phyloP scores from a whole-genome alignment of 345 rosid species.

The Citrus inodora region DNA sequence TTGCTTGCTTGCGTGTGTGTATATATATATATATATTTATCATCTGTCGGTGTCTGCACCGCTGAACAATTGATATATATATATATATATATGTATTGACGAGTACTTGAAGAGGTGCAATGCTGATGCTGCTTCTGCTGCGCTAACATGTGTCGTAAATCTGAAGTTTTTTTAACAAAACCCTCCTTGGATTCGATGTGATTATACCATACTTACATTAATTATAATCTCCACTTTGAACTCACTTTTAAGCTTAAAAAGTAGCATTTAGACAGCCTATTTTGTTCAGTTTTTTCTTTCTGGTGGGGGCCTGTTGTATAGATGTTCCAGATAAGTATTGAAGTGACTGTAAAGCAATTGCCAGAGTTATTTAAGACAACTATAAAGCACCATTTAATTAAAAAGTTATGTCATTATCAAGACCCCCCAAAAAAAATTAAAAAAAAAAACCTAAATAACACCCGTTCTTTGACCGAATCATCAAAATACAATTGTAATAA shows the following conservation, averaged over 20 bases:
- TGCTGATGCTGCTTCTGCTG: no score
- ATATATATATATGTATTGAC: no score
- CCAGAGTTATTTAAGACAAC: neutral
- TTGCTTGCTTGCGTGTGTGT: fast-evolving
- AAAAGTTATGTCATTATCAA: neutral
- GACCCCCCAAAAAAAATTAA: no score
- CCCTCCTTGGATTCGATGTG: neutral
- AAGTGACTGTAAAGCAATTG: constrained; percentile 2
- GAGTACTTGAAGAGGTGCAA: no score
- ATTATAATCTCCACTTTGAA: neutral
- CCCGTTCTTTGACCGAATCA: no score
- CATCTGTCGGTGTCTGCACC: neutral
- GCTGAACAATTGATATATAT: neutral
- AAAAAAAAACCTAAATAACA: neutral
- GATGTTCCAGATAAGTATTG: constrained; percentile 1
- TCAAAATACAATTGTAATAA: neutral
- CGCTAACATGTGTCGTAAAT: neutral
- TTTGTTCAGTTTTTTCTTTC: neutral
- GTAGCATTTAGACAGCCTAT: neutral
- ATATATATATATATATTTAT: neutral
- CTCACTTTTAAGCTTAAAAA: constrained; percentile 10
- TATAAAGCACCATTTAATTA: constrained; percentile 1
- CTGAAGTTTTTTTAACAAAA: neutral
- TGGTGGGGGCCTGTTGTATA: constrained; percentile 6
- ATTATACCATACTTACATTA: neutral